These are phyloP conservation scores for Trypanosoma boissoni DNA, from an alignment of 208 protist genomes.

Conservation along the genomic window DNA sequence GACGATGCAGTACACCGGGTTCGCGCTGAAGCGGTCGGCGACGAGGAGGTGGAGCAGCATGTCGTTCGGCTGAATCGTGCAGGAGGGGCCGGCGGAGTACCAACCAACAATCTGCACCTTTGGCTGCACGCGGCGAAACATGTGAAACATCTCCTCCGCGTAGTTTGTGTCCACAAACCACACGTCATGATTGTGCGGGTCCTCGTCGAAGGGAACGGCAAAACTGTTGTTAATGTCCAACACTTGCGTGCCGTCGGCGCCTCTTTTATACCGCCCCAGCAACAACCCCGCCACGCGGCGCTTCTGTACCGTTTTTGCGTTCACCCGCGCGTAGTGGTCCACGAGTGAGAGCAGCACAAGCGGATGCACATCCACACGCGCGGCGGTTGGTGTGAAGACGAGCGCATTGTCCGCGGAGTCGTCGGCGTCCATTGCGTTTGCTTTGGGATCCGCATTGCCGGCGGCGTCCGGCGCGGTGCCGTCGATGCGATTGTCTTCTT, in stretches of 20 bases:
- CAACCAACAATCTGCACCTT: slow-evolving; percentile 98
- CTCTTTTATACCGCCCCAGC: slow-evolving; percentile 86
- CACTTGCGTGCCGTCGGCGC: slow-evolving; percentile 43
- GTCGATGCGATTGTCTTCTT: background rate
- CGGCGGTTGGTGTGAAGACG: slow-evolving; percentile 47
- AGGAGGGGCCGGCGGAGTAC: slow-evolving; percentile 98
- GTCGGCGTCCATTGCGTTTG: slow-evolving; percentile 11
- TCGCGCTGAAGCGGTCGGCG: slow-evolving; percentile 87
- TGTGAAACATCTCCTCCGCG: slow-evolving; percentile 96
- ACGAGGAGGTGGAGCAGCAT: slow-evolving; percentile 97
- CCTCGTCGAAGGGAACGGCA: slow-evolving; percentile 99
- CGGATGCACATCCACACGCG: slow-evolving; percentile 96
- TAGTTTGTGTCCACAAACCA: slow-evolving; percentile 99
- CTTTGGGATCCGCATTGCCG: slow-evolving; percentile 8
- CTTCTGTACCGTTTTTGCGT: slow-evolving; percentile 78
- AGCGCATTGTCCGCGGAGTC: background rate
- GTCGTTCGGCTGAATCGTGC: slow-evolving; percentile 94
- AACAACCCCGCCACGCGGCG: slow-evolving; percentile 98
- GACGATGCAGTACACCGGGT: slow-evolving; percentile 92
- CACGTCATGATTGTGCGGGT: slow-evolving; percentile 94
- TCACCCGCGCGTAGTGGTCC: slow-evolving; percentile 99
- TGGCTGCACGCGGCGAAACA: slow-evolving; percentile 99
- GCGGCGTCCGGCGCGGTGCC: slow-evolving; percentile 11
- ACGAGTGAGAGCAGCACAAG: slow-evolving; percentile 98
- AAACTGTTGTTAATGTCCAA: slow-evolving; percentile 97